Evolutionary conservation across 73 alveolate species (phyloP).

Genomic region (Paramecium pentaurelia): DNA sequence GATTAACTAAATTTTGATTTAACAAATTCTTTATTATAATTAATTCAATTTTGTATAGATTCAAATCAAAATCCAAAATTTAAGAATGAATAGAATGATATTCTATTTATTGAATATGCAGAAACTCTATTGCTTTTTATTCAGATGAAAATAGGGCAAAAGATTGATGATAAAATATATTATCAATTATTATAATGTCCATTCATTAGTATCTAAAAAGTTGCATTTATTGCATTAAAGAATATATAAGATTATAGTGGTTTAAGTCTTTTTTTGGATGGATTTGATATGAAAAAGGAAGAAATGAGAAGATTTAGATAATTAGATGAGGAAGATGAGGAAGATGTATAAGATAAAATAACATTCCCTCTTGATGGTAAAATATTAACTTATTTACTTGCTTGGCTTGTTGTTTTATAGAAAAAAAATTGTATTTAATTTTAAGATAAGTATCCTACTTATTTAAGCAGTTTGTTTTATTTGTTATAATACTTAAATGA

Average conservation of each 20-base stretch:
- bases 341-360: constrained; percentile 6
- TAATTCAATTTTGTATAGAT: neutral
- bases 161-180: neutral
- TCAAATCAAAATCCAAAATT: neutral
- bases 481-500: neutral
- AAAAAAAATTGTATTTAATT: neutral
- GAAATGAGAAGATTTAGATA: neutral
- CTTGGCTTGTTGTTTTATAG: neutral
- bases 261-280: neutral
- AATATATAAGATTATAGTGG: neutral
- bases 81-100: constrained; percentile 25
- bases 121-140: constrained; percentile 20
- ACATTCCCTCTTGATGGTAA: neutral
- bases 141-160: neutral
- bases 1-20: constrained; percentile 30
- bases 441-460: neutral
- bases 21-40: constrained; percentile 1
- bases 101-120: constrained; percentile 29
- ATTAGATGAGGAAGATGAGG: constrained; percentile 16
- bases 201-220: constrained; percentile 15
- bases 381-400: neutral
- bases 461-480: neutral
- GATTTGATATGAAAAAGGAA: neutral
- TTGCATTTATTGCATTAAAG: constrained; percentile 25
- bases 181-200: constrained; percentile 19